A percentile compares a stretch with the other conserved stretches of the same genome.
Evolutionary conservation across 495 filamentous ascomycete genomes (phyloP).

Genomic region (Clohesyomyces aquaticus): DNA sequence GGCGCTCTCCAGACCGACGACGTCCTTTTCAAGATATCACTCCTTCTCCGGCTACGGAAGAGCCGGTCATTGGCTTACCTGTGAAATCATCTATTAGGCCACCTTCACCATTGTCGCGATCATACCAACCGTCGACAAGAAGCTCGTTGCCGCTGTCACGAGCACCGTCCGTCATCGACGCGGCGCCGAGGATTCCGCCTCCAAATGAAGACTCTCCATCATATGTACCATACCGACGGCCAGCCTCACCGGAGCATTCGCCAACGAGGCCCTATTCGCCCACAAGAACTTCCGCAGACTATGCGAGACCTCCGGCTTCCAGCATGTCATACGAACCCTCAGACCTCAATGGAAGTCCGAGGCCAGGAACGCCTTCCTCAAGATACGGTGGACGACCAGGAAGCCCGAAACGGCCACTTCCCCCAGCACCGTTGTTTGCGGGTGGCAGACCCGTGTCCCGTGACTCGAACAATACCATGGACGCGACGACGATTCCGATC

Average conservation of each 20-base stretch:
- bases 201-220: slow-evolving; percentile 55
- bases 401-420: slow-evolving; percentile 83
- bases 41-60: not conserved
- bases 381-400: slow-evolving; percentile 72
- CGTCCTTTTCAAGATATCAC: not conserved
- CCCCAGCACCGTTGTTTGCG: slow-evolving; percentile 84
- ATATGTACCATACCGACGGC: slow-evolving; percentile 47
- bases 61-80: slow-evolving; percentile 33
- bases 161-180: slow-evolving; percentile 59
- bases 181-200: slow-evolving; percentile 60
- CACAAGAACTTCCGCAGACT: slow-evolving; percentile 66
- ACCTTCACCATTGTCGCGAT: slow-evolving; percentile 45
- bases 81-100: slow-evolving; percentile 40
- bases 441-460: slow-evolving; percentile 49
- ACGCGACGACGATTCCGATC: slow-evolving; percentile 59
- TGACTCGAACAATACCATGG: slow-evolving; percentile 55
- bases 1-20: not conserved
- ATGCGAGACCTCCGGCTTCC: slow-evolving; percentile 68
- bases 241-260: slow-evolving; percentile 54
- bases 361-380: slow-evolving; percentile 87
- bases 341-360: slow-evolving; percentile 84
- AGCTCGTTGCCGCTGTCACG: slow-evolving; percentile 50
- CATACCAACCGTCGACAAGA: slow-evolving; percentile 49
- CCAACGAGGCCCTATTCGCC: slow-evolving; percentile 76
- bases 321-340: slow-evolving; percentile 77